A percentile compares a stretch with the other conserved stretches of the same genome.
phyloP scores from a whole-genome alignment of 1,139 yeast species.

The Magnusiomyces tetraspermus region DNA sequence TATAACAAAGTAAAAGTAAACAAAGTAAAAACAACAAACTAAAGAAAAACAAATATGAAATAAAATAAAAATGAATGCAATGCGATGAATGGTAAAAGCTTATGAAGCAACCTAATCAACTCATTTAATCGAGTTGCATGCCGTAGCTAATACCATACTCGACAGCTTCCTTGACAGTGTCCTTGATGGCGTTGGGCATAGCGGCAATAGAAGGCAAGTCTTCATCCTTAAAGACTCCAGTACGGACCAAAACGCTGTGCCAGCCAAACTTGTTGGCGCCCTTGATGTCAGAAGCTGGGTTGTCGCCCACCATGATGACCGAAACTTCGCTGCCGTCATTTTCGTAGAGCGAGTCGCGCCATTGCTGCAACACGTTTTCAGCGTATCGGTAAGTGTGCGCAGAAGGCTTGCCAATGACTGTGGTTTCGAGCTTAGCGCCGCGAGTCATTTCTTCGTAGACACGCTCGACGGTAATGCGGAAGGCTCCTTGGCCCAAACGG shows the following conservation, averaged over 20 bases:
- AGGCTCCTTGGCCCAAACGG: slow-evolving; percentile 90
- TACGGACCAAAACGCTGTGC: slow-evolving; percentile 71
- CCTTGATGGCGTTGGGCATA: slow-evolving; percentile 29
- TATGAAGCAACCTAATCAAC: too few species aligned
- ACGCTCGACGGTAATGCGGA: slow-evolving; percentile 54
- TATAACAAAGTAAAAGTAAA: too few species aligned
- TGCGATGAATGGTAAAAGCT: too few species aligned
- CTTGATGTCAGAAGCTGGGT: slow-evolving; percentile 81
- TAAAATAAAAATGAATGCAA: too few species aligned
- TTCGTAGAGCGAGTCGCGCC: slow-evolving; percentile 29
- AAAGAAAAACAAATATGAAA: too few species aligned
- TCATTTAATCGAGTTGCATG: not conserved
- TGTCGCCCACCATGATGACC: slow-evolving; percentile 93
- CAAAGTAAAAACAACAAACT: too few species aligned
- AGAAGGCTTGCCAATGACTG: slow-evolving; percentile 79
- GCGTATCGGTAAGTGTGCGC: slow-evolving; percentile 78
- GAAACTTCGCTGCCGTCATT: slow-evolving; percentile 13
- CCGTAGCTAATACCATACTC: slow-evolving; percentile 20
- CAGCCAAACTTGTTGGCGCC: slow-evolving; percentile 88
- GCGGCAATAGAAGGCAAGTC: slow-evolving; percentile 38
- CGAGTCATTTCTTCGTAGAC: slow-evolving; percentile 53
- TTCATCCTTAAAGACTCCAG: slow-evolving; percentile 77
- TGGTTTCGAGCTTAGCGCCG: slow-evolving; percentile 41
- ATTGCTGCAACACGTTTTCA: slow-evolving; percentile 55
- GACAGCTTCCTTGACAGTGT: slow-evolving; percentile 35